phyloP scores from a whole-genome alignment of 805 yeast genomes.

The Candida quercuum region DNA sequence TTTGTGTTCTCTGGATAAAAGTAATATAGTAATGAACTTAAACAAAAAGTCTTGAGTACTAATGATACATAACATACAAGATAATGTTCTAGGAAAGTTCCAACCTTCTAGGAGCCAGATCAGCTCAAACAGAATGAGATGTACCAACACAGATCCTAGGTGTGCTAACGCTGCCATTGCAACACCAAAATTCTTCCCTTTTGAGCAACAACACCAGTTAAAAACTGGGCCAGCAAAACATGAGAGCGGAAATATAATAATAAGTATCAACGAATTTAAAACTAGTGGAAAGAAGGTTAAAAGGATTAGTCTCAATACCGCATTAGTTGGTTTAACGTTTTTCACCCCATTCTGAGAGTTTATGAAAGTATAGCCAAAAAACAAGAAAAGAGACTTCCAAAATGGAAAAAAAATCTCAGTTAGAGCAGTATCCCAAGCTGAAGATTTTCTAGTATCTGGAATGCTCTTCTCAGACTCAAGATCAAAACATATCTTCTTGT shows the following conservation, averaged over 20 bases:
- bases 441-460: slow-evolving; percentile 69
- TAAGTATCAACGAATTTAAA: slow-evolving; percentile 27
- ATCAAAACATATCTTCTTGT: slow-evolving; percentile 65
- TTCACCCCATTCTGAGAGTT: slow-evolving; percentile 84
- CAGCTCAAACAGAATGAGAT: slow-evolving; percentile 52
- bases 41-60: slow-evolving; percentile 54
- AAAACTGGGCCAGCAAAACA: slow-evolving; percentile 44
- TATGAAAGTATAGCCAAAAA: slow-evolving; percentile 71
- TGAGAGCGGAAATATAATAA: slow-evolving; percentile 38
- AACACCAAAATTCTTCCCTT: slow-evolving; percentile 40
- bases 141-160: slow-evolving; percentile 43
- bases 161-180: slow-evolving; percentile 55
- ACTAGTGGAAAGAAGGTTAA: slow-evolving; percentile 45
- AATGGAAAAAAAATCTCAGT: slow-evolving; percentile 77
- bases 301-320: slow-evolving; percentile 56
- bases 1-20: slow-evolving; percentile 58
- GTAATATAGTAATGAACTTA: slow-evolving; percentile 40
- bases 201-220: slow-evolving; percentile 26
- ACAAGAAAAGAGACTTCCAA: slow-evolving; percentile 60
- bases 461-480: slow-evolving; percentile 59
- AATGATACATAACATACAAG: slow-evolving; percentile 55
- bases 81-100: slow-evolving; percentile 51
- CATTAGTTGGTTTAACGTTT: slow-evolving; percentile 43
- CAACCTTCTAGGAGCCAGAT: slow-evolving; percentile 67
- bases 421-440: slow-evolving; percentile 67